Evolutionary conservation across 2,329 filamentous ascomycete genomes (phyloP).

Genomic region (Colletotrichum viniferum): DNA sequence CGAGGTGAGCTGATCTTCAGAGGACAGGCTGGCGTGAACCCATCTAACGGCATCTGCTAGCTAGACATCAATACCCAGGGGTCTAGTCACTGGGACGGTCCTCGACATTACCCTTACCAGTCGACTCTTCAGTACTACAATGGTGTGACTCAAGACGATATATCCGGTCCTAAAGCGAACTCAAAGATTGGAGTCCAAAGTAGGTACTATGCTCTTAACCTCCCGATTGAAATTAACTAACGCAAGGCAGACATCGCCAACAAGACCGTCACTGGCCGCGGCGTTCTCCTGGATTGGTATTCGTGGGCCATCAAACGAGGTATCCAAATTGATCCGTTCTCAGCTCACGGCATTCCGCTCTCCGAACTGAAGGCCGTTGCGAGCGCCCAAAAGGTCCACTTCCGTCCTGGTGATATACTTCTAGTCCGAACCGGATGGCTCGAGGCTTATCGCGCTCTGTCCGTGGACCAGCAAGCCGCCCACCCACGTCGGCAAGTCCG

Average conservation of each 20-base stretch:
- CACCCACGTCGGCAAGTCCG: background rate
- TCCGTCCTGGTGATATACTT: background rate
- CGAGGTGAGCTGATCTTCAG: constrained; percentile 2
- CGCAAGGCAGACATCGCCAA: background rate
- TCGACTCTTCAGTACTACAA: constrained; percentile 16
- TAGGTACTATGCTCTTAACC: background rate
- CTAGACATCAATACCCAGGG: constrained; percentile 17
- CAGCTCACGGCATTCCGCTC: background rate
- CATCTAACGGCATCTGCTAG: background rate
- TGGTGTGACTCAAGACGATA: constrained; percentile 1
- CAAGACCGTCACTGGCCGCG: background rate
- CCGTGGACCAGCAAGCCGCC: constrained; percentile 33
- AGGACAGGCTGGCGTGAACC: background rate
- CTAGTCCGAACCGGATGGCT: constrained; percentile 59
- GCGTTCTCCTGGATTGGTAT: background rate
- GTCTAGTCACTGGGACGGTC: constrained; percentile 20
- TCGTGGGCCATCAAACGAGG: background rate
- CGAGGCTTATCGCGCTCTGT: constrained; percentile 42
- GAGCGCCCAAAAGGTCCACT: background rate
- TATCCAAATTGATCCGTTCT: background rate
- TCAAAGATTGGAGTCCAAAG: constrained; percentile 3
- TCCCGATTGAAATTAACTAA: background rate
- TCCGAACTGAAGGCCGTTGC: background rate
- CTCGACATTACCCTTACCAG: constrained; percentile 14
- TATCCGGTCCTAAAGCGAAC: background rate